phyloP scores from a whole-genome alignment of 495 filamentous ascomycete species.

The Aeminium ludgeri region DNA sequence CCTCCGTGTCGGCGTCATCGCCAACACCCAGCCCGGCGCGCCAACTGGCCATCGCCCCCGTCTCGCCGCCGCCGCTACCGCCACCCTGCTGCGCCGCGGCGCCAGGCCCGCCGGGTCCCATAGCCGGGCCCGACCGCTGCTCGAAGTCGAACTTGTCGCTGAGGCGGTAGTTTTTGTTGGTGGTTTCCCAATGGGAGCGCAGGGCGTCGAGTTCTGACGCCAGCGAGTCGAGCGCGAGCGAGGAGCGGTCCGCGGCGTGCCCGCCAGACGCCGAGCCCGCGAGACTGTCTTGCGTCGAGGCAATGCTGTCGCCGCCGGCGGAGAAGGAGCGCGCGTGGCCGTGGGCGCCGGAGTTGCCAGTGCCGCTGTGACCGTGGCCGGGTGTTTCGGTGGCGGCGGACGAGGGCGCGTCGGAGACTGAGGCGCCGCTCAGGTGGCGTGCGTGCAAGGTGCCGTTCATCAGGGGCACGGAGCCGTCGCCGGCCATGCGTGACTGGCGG shows the following conservation, averaged over 20 bases:
- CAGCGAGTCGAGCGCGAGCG: conserved; percentile 74
- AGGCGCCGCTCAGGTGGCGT: conserved; percentile 24
- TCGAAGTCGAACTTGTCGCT: conserved; percentile 81
- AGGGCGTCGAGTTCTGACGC: conserved; percentile 81
- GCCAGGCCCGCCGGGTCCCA: conserved; percentile 27
- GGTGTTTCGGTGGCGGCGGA: background rate
- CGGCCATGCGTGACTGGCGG: conserved; percentile 44
- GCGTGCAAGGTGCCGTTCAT: conserved; percentile 23
- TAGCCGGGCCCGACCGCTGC: conserved; percentile 14
- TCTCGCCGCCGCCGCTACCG: background rate
- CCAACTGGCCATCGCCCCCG: background rate
- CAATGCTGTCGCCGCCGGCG: conserved; percentile 7
- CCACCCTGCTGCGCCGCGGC: conserved; percentile 23
- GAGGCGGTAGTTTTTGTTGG: conserved; percentile 81
- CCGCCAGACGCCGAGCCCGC: conserved; percentile 6
- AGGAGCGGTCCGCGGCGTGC: conserved; percentile 40
- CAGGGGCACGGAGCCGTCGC: conserved; percentile 15
- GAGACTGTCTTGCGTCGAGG: background rate
- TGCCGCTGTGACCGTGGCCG: background rate
- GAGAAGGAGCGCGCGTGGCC: conserved; percentile 4
- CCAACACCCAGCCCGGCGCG: background rate
- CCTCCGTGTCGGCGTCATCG: background rate
- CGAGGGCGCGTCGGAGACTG: conserved; percentile 14
- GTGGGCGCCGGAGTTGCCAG: background rate
- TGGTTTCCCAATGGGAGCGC: conserved; percentile 83